A percentile compares a stretch with the other conserved stretches of the same genome.
These are phyloP conservation scores for Juglanconis sp. DNA, from an alignment of 2,329 filamentous ascomycete genomes.

Conservation along the genomic window DNA sequence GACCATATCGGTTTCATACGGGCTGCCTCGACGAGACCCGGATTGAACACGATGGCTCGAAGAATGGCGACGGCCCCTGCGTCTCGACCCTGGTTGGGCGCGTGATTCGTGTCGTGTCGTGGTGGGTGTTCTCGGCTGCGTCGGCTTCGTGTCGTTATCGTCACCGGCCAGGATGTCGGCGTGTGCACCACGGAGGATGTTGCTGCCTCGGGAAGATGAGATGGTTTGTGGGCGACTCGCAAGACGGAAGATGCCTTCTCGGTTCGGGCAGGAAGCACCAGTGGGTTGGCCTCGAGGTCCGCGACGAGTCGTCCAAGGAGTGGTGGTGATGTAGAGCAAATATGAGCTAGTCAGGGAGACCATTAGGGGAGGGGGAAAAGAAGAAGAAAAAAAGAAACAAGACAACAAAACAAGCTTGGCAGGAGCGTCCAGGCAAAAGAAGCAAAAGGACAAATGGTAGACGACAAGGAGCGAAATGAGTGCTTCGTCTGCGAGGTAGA, in stretches of 20 bases:
- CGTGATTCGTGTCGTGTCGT: no score
- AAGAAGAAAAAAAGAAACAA: slow-evolving; percentile 7
- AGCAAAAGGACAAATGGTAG: slow-evolving; percentile 17
- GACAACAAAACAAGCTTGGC: not conserved
- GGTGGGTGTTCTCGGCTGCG: no score
- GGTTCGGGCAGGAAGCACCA: not conserved
- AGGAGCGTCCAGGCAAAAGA: not conserved
- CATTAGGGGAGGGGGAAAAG: slow-evolving; percentile 7
- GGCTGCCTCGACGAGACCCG: not conserved
- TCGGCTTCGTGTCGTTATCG: no score
- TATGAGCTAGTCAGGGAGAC: slow-evolving; percentile 4
- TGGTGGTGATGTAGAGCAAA: slow-evolving; percentile 5
- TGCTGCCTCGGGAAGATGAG: not conserved
- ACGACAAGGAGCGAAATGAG: slow-evolving; percentile 15
- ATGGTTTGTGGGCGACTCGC: not conserved
- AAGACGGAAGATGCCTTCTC: slow-evolving; percentile 7
- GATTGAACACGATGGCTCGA: not conserved
- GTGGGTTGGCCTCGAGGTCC: not conserved
- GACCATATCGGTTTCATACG: slow-evolving; percentile 30
- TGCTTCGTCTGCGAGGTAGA: slow-evolving; percentile 19
- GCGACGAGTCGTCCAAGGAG: not conserved
- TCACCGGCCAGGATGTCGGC: no score
- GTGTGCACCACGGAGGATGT: not conserved
- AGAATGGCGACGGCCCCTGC: not conserved
- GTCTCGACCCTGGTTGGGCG: not conserved